These are phyloP conservation scores for Aeminium ludgeri DNA, from an alignment of 495 filamentous ascomycete species.

Conservation along the genomic window DNA sequence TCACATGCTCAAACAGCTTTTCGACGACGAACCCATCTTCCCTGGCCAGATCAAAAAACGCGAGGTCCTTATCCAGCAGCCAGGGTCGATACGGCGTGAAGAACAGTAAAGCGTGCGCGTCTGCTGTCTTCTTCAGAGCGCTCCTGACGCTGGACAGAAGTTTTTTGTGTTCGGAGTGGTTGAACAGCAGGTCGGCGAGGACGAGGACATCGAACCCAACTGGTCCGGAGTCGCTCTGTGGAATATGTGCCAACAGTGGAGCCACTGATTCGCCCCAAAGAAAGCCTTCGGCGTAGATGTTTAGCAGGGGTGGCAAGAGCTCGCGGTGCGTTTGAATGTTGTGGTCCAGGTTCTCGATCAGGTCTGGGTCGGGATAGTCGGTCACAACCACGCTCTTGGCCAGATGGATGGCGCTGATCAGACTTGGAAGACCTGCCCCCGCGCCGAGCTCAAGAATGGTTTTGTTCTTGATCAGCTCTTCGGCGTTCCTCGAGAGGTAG, in stretches of 20 bases:
- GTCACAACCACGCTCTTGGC: slow-evolving; percentile 59
- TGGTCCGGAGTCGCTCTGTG: slow-evolving; percentile 15
- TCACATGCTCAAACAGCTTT: slow-evolving; percentile 62
- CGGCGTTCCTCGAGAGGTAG: slow-evolving; percentile 54
- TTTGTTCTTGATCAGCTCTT: slow-evolving; percentile 37
- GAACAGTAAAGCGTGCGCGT: slow-evolving; percentile 60
- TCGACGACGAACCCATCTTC: slow-evolving; percentile 52
- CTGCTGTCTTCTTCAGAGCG: slow-evolving; percentile 36
- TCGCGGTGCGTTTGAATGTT: slow-evolving; percentile 39
- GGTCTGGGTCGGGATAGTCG: slow-evolving; percentile 71
- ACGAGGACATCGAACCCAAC: slow-evolving; percentile 70
- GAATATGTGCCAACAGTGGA: slow-evolving; percentile 35
- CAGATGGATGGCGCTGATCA: slow-evolving; percentile 56
- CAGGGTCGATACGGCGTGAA: slow-evolving; percentile 90
- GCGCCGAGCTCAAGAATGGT: slow-evolving; percentile 79
- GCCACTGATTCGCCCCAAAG: slow-evolving; percentile 49
- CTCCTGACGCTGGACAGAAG: slow-evolving; percentile 51
- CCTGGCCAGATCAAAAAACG: slow-evolving; percentile 63
- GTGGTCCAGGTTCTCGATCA: slow-evolving; percentile 54
- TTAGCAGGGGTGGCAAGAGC: slow-evolving; percentile 11
- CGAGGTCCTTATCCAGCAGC: slow-evolving; percentile 66
- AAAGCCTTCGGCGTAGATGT: slow-evolving; percentile 18
- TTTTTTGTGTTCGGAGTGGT: slow-evolving; percentile 65
- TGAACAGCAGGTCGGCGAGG: slow-evolving; percentile 77
- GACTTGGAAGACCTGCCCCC: slow-evolving; percentile 67